Evolutionary conservation across 2,329 filamentous ascomycete genomes (phyloP), one percentile per base, ranked within the genome.

Genomic region (Exophiala sp.): DNA sequence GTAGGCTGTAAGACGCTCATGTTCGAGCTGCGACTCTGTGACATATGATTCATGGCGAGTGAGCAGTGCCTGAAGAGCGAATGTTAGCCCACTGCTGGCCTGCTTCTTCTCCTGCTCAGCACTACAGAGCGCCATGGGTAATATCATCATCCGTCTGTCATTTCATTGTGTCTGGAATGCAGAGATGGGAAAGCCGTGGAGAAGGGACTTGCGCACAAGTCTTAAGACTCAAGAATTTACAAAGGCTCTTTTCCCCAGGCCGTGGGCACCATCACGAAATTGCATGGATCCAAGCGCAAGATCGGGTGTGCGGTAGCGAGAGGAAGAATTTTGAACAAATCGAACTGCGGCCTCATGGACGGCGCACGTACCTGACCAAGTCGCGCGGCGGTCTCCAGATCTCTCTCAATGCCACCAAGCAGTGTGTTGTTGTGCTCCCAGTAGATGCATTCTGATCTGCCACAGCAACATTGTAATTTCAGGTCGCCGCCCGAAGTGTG

Each of bases 11-110:
- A 96, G 81, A 54, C 83, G 80, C 54, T 76, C 73, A 53, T 90
- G 86, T 66, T 96, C 89, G 60, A 82, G 81, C 73, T 95, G 89
- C 52, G 90, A 88, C 67, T 95, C 88, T 60, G 84, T 84, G 77
- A 96, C 91, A 70, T 95, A 96, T 52, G 86, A 82, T 74, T 97
- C 90, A 78, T 98, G 90, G 62, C 91, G 85, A 58, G 85, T 82
- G 35, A 98, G 81, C 49, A 98, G 77, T 53, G 89, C 89, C 93
- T 97, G 82, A 52, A 85, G 69, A 46, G 78, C 73, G 70, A 81
- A 86, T 46, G 82, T 94, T 70, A 94, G 85, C 72, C 59, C 60
- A 38, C 53, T 53, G 48, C 47, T 53, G 46, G 50, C 23, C 16
- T 50, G 42, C 27, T 32, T 50, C 14, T 50, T 43, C 27, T 50